Conservation (phyloP, 345 rosid species). For the Laguncularia racemosa region DNA sequence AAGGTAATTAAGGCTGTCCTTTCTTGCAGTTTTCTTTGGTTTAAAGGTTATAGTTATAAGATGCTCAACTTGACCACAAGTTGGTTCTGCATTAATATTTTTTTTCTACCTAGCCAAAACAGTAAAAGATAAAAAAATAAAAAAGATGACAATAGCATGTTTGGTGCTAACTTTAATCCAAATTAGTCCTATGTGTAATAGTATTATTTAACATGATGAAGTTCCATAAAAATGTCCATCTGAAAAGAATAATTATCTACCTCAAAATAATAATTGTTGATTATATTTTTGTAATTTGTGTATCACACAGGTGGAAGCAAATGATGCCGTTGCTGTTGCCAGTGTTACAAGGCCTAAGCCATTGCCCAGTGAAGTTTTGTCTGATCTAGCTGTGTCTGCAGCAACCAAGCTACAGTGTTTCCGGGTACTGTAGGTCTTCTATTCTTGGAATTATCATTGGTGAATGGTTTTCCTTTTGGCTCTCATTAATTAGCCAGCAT, state of each 20-base stretch:
- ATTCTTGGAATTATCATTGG: conserved; percentile 5
- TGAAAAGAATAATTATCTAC: too few species aligned
- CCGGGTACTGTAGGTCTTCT: conserved; percentile 39
- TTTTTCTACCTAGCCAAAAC: neutral
- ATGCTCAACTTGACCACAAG: too few species aligned
- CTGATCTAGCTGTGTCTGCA: conserved; percentile 80
- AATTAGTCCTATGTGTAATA: neutral
- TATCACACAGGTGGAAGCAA: conserved; percentile 61
- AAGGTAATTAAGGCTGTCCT: too few species aligned
- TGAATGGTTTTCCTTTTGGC: too few species aligned
- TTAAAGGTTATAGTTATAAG: too few species aligned
- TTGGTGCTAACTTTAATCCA: too few species aligned
- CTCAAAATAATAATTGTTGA: neutral
- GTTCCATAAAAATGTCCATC: neutral
- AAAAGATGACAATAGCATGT: neutral
- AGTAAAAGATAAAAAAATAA: neutral
- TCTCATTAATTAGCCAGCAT: too few species aligned
- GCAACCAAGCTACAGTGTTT: conserved; percentile 89
- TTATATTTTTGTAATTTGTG: conserved; percentile 2
- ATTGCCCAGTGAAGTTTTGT: conserved; percentile 55
- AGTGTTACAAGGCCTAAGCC: conserved; percentile 79
- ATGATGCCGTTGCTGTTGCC: conserved; percentile 82
- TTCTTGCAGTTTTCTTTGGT: too few species aligned
- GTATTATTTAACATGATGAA: neutral
- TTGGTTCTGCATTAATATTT: too few species aligned